These are phyloP conservation scores for Neoarthrinium moseri DNA, from an alignment of 2,329 filamentous ascomycete genomes.

Conservation along the genomic window DNA sequence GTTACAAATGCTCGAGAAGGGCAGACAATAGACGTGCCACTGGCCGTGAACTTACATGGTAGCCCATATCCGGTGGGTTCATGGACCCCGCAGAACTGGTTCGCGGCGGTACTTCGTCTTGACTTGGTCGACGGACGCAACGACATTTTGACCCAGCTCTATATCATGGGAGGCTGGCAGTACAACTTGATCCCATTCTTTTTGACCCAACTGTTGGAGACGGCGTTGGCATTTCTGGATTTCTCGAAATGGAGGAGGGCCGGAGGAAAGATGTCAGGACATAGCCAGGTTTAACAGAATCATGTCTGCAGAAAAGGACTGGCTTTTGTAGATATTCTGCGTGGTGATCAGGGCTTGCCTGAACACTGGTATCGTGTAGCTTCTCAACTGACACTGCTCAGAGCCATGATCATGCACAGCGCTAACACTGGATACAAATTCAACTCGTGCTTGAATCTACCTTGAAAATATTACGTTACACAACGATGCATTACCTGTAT, in stretches of 20 bases:
- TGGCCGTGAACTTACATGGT: slow-evolving; percentile 20
- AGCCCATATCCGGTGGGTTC: slow-evolving; percentile 25
- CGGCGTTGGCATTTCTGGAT: slow-evolving; percentile 15
- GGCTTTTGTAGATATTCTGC: too few species aligned
- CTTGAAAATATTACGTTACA: too few species aligned
- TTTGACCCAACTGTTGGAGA: slow-evolving; percentile 21
- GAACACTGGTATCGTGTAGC: too few species aligned
- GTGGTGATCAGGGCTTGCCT: too few species aligned
- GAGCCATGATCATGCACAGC: too few species aligned
- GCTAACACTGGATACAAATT: too few species aligned
- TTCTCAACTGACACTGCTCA: too few species aligned
- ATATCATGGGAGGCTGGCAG: slow-evolving; percentile 32
- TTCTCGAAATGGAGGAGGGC: slow-evolving; percentile 2
- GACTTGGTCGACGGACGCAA: slow-evolving; percentile 21
- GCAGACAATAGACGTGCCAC: slow-evolving; percentile 28
- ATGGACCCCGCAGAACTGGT: slow-evolving; percentile 41
- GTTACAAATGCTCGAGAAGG: slow-evolving; percentile 25
- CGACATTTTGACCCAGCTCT: slow-evolving; percentile 24
- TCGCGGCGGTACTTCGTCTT: slow-evolving; percentile 29
- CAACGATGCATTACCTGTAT: too few species aligned
- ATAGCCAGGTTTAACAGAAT: too few species aligned
- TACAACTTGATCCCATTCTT: slow-evolving; percentile 35
- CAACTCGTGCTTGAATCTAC: too few species aligned
- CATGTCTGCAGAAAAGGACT: too few species aligned
- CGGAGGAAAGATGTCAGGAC: neutral